phyloP scores from a whole-genome alignment of 225 moss, liverwort and hornwort species.

The Neckera pumila region DNA sequence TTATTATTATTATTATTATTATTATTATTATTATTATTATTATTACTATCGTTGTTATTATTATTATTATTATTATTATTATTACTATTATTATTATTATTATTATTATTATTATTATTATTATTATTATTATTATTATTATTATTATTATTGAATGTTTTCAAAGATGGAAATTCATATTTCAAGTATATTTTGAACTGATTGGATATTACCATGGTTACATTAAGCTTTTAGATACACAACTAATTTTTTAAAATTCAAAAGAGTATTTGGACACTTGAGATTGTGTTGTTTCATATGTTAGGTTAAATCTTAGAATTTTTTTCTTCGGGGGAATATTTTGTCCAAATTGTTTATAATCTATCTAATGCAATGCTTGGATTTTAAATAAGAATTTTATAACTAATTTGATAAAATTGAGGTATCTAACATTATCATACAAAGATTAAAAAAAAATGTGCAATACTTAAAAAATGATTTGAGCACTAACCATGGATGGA shows the following conservation, averaged over 20 bases:
- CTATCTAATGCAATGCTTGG: too few relatives aligned
- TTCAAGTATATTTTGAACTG: neutral
- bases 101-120: too few relatives aligned
- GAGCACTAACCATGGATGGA: rapidly evolving
- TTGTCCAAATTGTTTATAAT: neutral
- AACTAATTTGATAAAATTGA: too few relatives aligned
- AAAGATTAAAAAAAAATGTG: too few relatives aligned
- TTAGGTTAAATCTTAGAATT: neutral
- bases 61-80: too few relatives aligned
- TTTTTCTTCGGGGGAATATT: neutral
- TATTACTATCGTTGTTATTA: too few relatives aligned
- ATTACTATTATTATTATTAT: too few relatives aligned
- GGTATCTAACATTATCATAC: too few relatives aligned
- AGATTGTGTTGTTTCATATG: neutral
- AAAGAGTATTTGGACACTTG: neutral
- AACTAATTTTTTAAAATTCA: neutral
- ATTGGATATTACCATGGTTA: neutral
- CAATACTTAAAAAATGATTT: neutral
- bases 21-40: too few relatives aligned
- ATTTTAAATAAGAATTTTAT: too few relatives aligned
- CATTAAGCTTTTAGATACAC: neutral
- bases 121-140: too few relatives aligned
- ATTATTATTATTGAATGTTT: neutral
- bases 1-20: too few relatives aligned
- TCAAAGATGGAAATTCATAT: neutral